Evolutionary conservation across 2,329 filamentous ascomycete species (phyloP).

Genomic region (Thelonectria blattea): DNA sequence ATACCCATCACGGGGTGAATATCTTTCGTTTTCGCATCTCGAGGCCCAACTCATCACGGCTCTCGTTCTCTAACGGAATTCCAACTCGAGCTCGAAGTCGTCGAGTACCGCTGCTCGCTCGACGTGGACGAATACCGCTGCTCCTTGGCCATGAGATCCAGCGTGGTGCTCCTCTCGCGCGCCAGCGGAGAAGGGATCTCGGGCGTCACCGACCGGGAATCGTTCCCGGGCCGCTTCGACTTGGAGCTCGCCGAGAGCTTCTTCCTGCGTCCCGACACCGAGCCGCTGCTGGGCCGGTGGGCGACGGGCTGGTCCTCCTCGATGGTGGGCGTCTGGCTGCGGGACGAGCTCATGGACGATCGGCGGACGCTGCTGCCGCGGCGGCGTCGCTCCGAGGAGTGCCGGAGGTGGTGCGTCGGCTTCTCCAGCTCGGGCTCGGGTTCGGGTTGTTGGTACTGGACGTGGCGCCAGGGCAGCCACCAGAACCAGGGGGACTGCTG

Average conservation of each 20-base stretch:
- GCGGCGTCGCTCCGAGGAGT: constrained; percentile 53
- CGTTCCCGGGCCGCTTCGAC: constrained; percentile 51
- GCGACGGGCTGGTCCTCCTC: constrained; percentile 52
- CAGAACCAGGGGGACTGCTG: constrained; percentile 77
- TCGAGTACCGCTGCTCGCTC: constrained; percentile 16
- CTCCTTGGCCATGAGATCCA: constrained; percentile 5
- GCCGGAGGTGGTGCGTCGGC: constrained; percentile 46
- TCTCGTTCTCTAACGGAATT: neutral
- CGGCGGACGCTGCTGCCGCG: constrained; percentile 60
- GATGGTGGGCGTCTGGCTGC: constrained; percentile 55
- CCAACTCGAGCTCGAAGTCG: constrained; percentile 9
- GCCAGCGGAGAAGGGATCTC: constrained; percentile 61
- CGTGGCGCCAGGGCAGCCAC: constrained; percentile 76
- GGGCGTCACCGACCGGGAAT: constrained; percentile 60
- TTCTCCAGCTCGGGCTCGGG: constrained; percentile 48
- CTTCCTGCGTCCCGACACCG: constrained; percentile 58
- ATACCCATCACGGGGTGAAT: neutral
- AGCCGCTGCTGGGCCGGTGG: constrained; percentile 56
- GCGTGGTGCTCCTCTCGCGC: constrained; percentile 50
- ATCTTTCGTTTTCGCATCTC: neutral
- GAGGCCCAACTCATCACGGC: neutral
- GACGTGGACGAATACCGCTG: constrained; percentile 15
- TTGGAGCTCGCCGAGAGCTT: constrained; percentile 53
- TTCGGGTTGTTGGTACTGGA: constrained; percentile 44
- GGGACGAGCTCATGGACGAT: constrained; percentile 57